Evolutionary conservation across 306 rosid species (phyloP), one percentile per base, ranked within the genome.

Genomic region (Cicer cuneatum): DNA sequence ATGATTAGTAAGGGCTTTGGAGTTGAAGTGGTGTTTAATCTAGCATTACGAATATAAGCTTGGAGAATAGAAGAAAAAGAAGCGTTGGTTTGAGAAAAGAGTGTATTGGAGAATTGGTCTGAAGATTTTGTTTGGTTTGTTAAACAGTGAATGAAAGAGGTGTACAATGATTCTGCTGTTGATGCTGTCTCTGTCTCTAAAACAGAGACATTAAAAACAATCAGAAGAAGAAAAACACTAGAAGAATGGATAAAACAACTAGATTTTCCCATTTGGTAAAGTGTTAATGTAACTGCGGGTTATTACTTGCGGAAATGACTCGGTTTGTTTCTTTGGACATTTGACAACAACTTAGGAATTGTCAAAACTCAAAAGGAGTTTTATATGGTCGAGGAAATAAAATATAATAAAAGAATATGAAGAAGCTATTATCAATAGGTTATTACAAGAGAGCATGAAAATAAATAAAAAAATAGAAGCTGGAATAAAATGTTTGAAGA

Each of bases 1-100:
- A 93, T 62, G 53, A 93, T 83, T 60, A 93, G 64, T 2, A 57
- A 43, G 11, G 98, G 98, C 42, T 93, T 93, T 7, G 80, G 86
- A 0, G 96, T 85, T 9, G 91, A 47, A 75, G 93, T 69, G 39
- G 85, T 82, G 87, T 93, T 93, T 89, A 89, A 89, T 57, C 93
- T 66, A 10, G 97, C 82, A 33, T 93, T 93, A 38, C 97, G 80
- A 58, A 93, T 87, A 73, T 93, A 93, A 40, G 87, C 88, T 33
- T 82, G 69, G 52, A 93, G 94, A 29, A 88, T 52, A 1, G 98
- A 69, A 24, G 96, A 51, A 78, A 82, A 90, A 5, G 91, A 79
- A 35, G 89, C 18, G 58, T 83, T 84, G 48, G 69, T 21, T 58
- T 53, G 85, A 15, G 87, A 21, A 45, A 61, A 85, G 52, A 90